Evolutionary conservation across 2,329 filamentous ascomycete genomes (phyloP).

Genomic region (Epichloe gansuensis): DNA sequence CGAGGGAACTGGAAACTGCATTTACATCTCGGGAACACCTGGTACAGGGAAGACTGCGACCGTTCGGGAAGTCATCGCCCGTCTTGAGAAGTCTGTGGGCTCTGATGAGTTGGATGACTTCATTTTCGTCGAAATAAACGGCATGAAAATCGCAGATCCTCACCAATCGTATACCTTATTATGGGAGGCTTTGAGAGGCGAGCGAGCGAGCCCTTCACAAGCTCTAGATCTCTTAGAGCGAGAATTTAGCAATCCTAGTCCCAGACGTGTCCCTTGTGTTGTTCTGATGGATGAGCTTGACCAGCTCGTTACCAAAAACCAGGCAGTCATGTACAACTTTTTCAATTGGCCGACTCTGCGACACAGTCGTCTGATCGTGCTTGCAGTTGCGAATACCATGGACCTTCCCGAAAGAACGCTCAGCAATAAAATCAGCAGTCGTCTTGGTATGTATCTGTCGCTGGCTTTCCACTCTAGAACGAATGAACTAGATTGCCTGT

Average conservation of each 20-base stretch:
- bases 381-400: conserved; percentile 98
- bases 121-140: conserved; percentile 98
- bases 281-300: conserved; percentile 98
- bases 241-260: conserved; percentile 86
- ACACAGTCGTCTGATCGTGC: conserved; percentile 85
- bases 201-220: conserved; percentile 83
- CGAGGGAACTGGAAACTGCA: conserved; percentile 87
- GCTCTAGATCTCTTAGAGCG: conserved; percentile 82
- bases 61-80: conserved; percentile 84
- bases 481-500: background rate
- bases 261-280: conserved; percentile 84
- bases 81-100: conserved; percentile 75
- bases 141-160: conserved; percentile 98
- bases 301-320: conserved; percentile 93
- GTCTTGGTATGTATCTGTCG: conserved; percentile 40
- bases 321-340: conserved; percentile 99
- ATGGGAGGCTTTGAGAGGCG: conserved; percentile 91
- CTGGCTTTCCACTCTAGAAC: background rate
- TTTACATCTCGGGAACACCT: conserved; percentile 98
- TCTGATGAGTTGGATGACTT: conserved; percentile 95
- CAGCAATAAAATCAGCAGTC: conserved; percentile 96
- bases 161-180: conserved; percentile 91
- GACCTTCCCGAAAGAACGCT: conserved; percentile 90
- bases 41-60: conserved; percentile 97
- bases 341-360: conserved; percentile 96